Conservation (phyloP, 495 filamentous ascomycete genomes). For the Aspergillus coremiiformis region DNA sequence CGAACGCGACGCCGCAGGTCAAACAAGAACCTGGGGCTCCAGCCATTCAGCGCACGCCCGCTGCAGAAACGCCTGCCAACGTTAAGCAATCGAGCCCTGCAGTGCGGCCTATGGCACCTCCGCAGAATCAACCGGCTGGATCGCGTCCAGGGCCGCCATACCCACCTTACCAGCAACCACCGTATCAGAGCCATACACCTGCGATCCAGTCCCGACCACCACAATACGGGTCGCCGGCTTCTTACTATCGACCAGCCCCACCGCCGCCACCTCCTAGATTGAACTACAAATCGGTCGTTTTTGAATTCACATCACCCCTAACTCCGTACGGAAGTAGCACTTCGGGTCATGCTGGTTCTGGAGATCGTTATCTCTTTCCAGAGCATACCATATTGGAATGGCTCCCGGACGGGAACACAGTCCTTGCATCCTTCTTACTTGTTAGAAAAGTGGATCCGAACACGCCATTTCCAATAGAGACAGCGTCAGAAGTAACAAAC, state of each 20-base stretch:
- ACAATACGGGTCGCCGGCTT: conserved; percentile 27
- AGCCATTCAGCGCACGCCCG: conserved; percentile 7
- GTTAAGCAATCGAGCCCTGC: conserved; percentile 5
- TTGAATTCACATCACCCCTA: conserved; percentile 63
- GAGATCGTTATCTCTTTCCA: conserved; percentile 86
- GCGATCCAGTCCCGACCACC: conserved; percentile 35
- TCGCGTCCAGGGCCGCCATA: conserved; percentile 26
- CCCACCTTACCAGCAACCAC: conserved; percentile 26
- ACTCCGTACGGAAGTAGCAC: conserved; percentile 42
- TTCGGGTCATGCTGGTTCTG: conserved; percentile 58
- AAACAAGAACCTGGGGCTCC: conserved; percentile 30
- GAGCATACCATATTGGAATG: conserved; percentile 79
- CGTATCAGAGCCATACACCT: conserved; percentile 27
- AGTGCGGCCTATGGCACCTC: conserved; percentile 5
- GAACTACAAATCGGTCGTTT: conserved; percentile 65
- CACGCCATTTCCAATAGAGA: conserved; percentile 34
- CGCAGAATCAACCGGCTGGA: conserved; percentile 18
- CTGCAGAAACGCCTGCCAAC: conserved; percentile 10
- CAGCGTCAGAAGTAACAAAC: conserved; percentile 19
- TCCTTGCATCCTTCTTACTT: conserved; percentile 47
- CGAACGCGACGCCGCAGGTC: conserved; percentile 15
- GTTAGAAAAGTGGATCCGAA: conserved; percentile 43
- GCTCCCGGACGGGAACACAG: conserved; percentile 39
- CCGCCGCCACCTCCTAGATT: conserved; percentile 33
- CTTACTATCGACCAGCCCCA: conserved; percentile 32